phyloP scores from a whole-genome alignment of 1,139 yeast species.

The Saccharomycopsis phalli region DNA sequence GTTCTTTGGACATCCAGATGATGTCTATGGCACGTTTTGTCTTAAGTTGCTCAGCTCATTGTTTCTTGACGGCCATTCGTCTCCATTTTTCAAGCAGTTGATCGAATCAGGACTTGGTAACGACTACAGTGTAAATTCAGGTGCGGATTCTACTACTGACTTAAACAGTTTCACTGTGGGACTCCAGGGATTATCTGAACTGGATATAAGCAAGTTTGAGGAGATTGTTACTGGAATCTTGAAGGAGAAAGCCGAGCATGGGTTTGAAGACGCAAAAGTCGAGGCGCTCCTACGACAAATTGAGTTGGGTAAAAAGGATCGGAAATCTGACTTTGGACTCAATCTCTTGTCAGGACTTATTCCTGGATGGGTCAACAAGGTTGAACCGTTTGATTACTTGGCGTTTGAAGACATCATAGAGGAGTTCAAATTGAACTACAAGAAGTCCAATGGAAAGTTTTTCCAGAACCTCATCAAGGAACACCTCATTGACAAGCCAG shows the following conservation, averaged over 20 bases:
- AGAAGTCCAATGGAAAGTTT: conserved; percentile 43
- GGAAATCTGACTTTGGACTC: conserved; percentile 86
- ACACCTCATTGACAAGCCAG: conserved; percentile 44
- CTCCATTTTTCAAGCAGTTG: conserved; percentile 76
- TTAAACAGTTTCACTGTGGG: conserved; percentile 78
- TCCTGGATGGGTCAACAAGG: conserved; percentile 77
- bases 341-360: conserved; percentile 63
- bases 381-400: conserved; percentile 59
- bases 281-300: conserved; percentile 84
- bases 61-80: conserved; percentile 84
- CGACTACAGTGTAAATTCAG: conserved; percentile 83
- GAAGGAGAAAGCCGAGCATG: conserved; percentile 35
- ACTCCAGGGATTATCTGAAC: conserved; percentile 58
- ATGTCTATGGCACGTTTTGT: conserved; percentile 61
- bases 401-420: conserved; percentile 54
- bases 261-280: conserved; percentile 54
- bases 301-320: conserved; percentile 76
- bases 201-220: conserved; percentile 40
- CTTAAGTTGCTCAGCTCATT: conserved; percentile 66
- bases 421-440: conserved; percentile 54
- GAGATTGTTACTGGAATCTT: conserved; percentile 38
- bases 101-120: conserved; percentile 81
- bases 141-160: conserved; percentile 77
- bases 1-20: conserved; percentile 70
- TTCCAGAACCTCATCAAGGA: conserved; percentile 50